Base-by-base conservation (phyloP, 331 rosid genomes). In the Stylosanthes scabra region DNA sequence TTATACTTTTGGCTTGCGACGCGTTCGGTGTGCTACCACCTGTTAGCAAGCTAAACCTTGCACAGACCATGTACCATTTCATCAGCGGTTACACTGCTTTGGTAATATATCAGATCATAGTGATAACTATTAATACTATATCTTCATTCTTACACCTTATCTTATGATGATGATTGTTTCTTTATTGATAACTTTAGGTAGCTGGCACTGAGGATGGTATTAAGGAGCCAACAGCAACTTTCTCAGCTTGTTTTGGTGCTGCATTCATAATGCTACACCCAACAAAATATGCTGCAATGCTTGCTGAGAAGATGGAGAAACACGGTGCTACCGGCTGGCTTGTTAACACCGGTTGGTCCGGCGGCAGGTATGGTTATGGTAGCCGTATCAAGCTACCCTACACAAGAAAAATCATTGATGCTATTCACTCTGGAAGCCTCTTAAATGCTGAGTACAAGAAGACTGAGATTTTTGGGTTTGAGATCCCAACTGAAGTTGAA, bases 1-100 rank as follows among this genome's bases (percentile, higher is more conserved):
- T 94, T 47, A 91, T 94, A 39, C 94, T 94, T 63, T 76, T 94
- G 86, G 99, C 99, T 0, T 94, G 99, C 52, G 99, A 94, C 51
- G 99, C 99, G 8, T 94, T 91, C 75, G 99, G 99, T 8, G 99
- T 94, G 50, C 97, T 91, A 34, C 99, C 99, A 11, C 99, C 99
- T 0, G 96, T 94, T 14, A 91, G 99, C 85, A 94, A 85, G 90
- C 86, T 94, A 34, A 94, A 31, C 89, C 70, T 94, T 50, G 89
- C 99, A 6, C 99, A 91, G 84, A 94, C 97, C 81, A 91, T 94
- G 99, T 94, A 94, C 76, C 99, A 94, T 72, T 94, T 94, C 88
- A 91, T 94, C 83, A 94, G 99, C 8, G 99, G 99, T 82, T 95
- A 95, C 62, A 95, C 99, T 31, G 99, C 99, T n/a, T 68, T 94